Evolutionary conservation across 140 eudicot genomes (phyloP).

Genomic region (Flaveria floridana): DNA sequence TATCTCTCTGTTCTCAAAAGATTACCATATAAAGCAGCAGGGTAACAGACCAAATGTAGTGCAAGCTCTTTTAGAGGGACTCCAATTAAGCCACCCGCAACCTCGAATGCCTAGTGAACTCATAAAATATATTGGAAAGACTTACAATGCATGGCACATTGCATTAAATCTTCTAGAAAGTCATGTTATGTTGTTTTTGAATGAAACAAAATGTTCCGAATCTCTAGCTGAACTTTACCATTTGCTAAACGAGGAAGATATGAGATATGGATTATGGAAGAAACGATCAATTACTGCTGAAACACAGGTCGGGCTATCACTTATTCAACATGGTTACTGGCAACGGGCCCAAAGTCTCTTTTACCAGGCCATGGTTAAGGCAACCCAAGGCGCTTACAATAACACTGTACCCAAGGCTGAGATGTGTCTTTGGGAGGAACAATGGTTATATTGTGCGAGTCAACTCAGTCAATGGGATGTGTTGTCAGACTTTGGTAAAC

Average conservation of each 20-base stretch:
- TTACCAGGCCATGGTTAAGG: conserved; percentile 96
- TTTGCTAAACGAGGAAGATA: conserved; percentile 92
- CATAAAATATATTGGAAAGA: conserved; percentile 91
- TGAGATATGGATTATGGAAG: conserved; percentile 99
- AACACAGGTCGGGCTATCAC: conserved; percentile 92
- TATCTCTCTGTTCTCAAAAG: conserved; percentile 82
- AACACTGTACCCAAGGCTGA: conserved; percentile 97
- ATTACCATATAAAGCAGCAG: conserved; percentile 95
- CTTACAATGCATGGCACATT: conserved; percentile 98
- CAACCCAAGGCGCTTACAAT: conserved; percentile 97
- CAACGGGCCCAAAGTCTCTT: conserved; percentile 95
- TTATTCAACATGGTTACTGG: conserved; percentile 99
- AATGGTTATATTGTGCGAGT: conserved; percentile 90
- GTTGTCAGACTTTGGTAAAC: conserved; percentile 84
- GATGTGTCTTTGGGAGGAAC: conserved; percentile 99
- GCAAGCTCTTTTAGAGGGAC: conserved; percentile 98
- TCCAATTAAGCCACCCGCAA: conserved; percentile 97
- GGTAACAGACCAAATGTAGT: conserved; percentile 93
- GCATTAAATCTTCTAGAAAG: conserved; percentile 88
- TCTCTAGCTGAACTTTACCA: conserved; percentile 99
- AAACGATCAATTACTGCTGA: conserved; percentile 86
- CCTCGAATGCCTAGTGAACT: conserved; percentile 99
- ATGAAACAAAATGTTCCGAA: conserved; percentile 91
- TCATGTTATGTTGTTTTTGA: conserved; percentile 81
- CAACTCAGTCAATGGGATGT: conserved; percentile 99